Percentiles rank a stretch among this genome's conserved stretches.
Conservation (phyloP, 2,329 filamentous ascomycete species). For the Penicillium sp. region DNA sequence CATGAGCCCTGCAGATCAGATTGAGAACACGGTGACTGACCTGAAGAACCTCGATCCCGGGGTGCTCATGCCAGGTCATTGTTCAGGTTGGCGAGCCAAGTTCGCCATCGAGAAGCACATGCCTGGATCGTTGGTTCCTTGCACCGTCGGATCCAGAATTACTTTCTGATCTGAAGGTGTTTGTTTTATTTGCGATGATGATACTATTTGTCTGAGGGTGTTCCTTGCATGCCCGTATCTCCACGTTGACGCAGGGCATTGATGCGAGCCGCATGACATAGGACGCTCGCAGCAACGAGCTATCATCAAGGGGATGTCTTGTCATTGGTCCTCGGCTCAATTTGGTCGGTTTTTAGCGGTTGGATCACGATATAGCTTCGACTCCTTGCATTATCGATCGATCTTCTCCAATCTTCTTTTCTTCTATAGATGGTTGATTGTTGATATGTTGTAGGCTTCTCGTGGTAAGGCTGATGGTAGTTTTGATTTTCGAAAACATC, state of each 20-base stretch:
- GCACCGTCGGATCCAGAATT: conserved; percentile 49
- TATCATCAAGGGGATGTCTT: conserved; percentile 10
- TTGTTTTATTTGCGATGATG: background rate
- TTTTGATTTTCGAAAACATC: no score
- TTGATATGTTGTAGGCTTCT: background rate
- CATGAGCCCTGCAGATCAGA: conserved; percentile 43
- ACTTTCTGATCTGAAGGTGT: conserved; percentile 27
- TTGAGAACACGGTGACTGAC: conserved; percentile 48
- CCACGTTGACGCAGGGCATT: conserved; percentile 19
- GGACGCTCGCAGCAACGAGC: conserved; percentile 16
- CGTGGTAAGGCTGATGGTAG: background rate
- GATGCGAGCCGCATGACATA: conserved; percentile 11
- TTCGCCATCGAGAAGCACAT: conserved; percentile 51
- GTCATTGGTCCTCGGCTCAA: conserved; percentile 13
- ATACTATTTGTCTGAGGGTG: background rate
- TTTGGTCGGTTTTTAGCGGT: conserved; percentile 4
- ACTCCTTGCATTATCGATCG: no score
- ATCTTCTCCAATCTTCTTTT: no score
- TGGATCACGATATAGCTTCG: conserved; percentile 6
- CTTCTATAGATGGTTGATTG: no score
- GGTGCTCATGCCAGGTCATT: conserved; percentile 54
- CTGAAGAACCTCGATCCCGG: conserved; percentile 48
- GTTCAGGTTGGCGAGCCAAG: conserved; percentile 55
- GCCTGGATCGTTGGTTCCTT: conserved; percentile 50
- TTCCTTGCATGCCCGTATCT: conserved; percentile 15